These are phyloP conservation scores for Cordyceps cicadae DNA, from an alignment of 2,329 filamentous ascomycete genomes.

Conservation along the genomic window DNA sequence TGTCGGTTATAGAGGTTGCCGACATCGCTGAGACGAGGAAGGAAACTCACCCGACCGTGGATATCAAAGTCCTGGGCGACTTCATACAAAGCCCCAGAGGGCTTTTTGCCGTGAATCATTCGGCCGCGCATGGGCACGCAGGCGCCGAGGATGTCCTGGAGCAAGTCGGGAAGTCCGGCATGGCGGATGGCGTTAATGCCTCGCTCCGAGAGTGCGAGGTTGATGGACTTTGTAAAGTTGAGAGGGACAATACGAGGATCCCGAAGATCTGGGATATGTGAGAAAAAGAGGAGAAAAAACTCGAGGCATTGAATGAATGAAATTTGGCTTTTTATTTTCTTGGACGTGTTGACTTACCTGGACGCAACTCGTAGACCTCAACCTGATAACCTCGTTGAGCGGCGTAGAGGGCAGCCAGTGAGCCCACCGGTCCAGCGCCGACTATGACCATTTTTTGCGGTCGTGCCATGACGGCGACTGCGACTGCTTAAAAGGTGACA, in stretches of 20 bases:
- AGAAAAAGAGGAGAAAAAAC: neutral
- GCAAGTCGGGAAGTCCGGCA: constrained; percentile 56
- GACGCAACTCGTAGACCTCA: constrained; percentile 86
- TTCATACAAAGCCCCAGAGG: constrained; percentile 61
- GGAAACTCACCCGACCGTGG: constrained; percentile 62
- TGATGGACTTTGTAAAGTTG: constrained; percentile 98
- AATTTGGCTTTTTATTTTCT: neutral
- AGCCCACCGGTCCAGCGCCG: constrained; percentile 88
- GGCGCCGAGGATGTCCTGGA: constrained; percentile 64
- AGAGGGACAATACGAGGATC: constrained; percentile 74
- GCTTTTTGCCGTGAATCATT: constrained; percentile 78
- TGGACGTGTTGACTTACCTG: constrained; percentile 51
- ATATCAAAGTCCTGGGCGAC: constrained; percentile 87
- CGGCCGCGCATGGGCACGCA: constrained; percentile 92
- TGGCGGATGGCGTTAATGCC: constrained; percentile 81
- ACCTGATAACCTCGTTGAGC: constrained; percentile 81
- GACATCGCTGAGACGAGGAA: neutral
- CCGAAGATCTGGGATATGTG: constrained; percentile 60
- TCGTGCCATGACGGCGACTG: constrained; percentile 27
- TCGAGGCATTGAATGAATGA: neutral
- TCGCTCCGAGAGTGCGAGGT: constrained; percentile 85
- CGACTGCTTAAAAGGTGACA: neutral
- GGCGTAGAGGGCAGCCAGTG: constrained; percentile 85
- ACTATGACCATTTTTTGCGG: constrained; percentile 70
- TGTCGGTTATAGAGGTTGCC: neutral